Percentiles rank a stretch among this genome's conserved stretches.
Conservation (phyloP, 345 rosid species). For the Acer saccharum region DNA sequence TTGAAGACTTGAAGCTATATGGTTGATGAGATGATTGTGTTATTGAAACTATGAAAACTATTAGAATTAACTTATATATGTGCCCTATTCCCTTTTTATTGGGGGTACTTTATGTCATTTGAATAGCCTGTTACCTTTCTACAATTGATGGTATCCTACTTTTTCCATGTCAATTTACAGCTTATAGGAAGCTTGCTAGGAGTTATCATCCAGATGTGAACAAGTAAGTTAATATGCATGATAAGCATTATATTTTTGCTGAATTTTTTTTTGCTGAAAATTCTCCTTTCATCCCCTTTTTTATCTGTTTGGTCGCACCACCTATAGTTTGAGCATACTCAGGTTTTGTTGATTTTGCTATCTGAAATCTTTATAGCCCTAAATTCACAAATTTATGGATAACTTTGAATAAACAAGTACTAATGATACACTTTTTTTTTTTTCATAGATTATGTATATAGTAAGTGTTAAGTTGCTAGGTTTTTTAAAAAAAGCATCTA, state of each 20-base stretch:
- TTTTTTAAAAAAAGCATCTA: neutral
- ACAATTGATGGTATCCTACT: neutral
- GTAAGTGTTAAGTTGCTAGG: neutral
- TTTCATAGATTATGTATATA: neutral
- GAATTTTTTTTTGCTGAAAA: neutral
- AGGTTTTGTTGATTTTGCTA: neutral
- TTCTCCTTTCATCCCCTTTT: conserved; percentile 1
- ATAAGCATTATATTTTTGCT: conserved; percentile 11
- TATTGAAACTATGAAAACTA: neutral
- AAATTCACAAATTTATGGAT: neutral
- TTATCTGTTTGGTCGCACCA: neutral
- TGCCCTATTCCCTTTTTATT: neutral
- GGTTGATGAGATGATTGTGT: neutral
- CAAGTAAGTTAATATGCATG: conserved; percentile 47
- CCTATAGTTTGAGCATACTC: neutral
- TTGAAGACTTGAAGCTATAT: neutral
- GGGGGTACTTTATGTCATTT: neutral
- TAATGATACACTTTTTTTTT: neutral
- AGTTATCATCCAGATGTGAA: conserved; percentile 96
- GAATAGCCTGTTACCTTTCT: neutral
- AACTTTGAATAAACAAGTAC: neutral
- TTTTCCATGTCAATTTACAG: conserved; percentile 43
- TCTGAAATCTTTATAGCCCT: neutral
- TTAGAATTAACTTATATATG: neutral
- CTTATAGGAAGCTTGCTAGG: conserved; percentile 96